Base-by-base conservation (phyloP, 1,284 basidiomycete genomes). In the Porodaedalea pini region DNA sequence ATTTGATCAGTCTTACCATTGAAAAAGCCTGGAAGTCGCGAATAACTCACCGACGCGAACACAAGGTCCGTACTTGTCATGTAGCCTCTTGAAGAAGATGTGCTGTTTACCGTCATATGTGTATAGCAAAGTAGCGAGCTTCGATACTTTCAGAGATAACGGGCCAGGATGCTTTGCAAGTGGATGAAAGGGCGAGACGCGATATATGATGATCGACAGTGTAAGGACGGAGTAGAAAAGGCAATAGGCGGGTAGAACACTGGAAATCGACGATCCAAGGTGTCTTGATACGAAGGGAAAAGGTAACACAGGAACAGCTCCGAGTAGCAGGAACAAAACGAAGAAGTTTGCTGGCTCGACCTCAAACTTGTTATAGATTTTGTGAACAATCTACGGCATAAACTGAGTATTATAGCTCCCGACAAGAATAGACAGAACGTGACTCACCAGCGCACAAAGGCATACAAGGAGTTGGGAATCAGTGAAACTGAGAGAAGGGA, bases 171-270 rank as follows among this genome's bases (percentile, higher is more conserved):
- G 66, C 15, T 50, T 27, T 7, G 65, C 61, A 7, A 67, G 59
- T 2, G 66, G 65, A 54, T 67, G 66, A 29, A 65, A 59, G 11
- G 66, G 65, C 1, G 64, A 66, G 23, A 66, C 41, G 13, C 66
- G 65, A 51, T 66, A 67, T 11, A 60, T 7, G 5, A 51, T 21
- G 7, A 58, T 54, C 3, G 40, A 40, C 17, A 23, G 39, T 5
- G 34, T 7, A 29, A 59, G 53, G 1, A 48, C n/a, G 7, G n/a
- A 5, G 48, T 59, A 59, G 23, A 56, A 59, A 19, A 45, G 10
- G 4, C 21, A 36, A 27, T 56, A 54, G 6, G 39, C 21, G 15
- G 32, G 7, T 4, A 27, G 13, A 10, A 25, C 21, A 23, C 39
- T 13, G 8, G 44, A 27, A 13, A 52, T 0, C 1, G 17, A 7